Evolutionary conservation across 2,329 filamentous ascomycete species (phyloP).

Genomic region (Phialemoniopsis sp.): DNA sequence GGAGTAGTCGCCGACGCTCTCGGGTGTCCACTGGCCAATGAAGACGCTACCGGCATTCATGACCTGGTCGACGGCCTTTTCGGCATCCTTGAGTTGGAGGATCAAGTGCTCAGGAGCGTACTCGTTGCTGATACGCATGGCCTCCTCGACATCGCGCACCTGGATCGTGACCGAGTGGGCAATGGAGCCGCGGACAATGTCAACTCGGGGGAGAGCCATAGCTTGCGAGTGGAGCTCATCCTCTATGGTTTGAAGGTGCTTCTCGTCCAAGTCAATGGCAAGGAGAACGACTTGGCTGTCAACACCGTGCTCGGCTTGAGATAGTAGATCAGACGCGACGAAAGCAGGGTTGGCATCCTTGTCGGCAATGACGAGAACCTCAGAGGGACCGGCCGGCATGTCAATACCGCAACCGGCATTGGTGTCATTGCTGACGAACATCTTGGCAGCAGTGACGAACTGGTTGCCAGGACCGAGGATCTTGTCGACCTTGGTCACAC

Average conservation of each 20-base stretch:
- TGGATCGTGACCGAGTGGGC: slow-evolving; percentile 89
- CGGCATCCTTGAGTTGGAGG: slow-evolving; percentile 77
- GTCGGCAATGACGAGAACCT: slow-evolving; percentile 95
- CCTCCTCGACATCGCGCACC: slow-evolving; percentile 66
- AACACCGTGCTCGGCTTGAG: slow-evolving; percentile 90
- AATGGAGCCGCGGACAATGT: slow-evolving; percentile 88
- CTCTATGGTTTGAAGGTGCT: slow-evolving; percentile 77
- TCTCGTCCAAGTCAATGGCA: slow-evolving; percentile 72
- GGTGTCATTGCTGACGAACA: slow-evolving; percentile 96
- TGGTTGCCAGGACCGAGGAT: slow-evolving; percentile 97
- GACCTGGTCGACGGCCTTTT: slow-evolving; percentile 70
- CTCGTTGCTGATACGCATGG: slow-evolving; percentile 80
- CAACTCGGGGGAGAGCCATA: slow-evolving; percentile 79
- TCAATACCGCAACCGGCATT: slow-evolving; percentile 94
- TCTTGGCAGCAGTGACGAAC: slow-evolving; percentile 97
- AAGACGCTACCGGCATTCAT: slow-evolving; percentile 96
- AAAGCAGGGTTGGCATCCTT: slow-evolving; percentile 85
- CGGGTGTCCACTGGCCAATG: slow-evolving; percentile 92
- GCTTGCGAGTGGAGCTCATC: slow-evolving; percentile 88
- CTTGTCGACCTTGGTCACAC: slow-evolving; percentile 95
- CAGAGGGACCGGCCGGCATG: slow-evolving; percentile 95
- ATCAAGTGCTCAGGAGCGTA: slow-evolving; percentile 98
- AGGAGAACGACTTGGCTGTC: slow-evolving; percentile 95
- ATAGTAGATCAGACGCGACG: slow-evolving; percentile 90
- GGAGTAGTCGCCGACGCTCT: slow-evolving; percentile 97